Evolutionary conservation across 2,329 filamentous ascomycete genomes (phyloP), one percentile per base, ranked within the genome.

Genomic region (Sporothrix phasma): DNA sequence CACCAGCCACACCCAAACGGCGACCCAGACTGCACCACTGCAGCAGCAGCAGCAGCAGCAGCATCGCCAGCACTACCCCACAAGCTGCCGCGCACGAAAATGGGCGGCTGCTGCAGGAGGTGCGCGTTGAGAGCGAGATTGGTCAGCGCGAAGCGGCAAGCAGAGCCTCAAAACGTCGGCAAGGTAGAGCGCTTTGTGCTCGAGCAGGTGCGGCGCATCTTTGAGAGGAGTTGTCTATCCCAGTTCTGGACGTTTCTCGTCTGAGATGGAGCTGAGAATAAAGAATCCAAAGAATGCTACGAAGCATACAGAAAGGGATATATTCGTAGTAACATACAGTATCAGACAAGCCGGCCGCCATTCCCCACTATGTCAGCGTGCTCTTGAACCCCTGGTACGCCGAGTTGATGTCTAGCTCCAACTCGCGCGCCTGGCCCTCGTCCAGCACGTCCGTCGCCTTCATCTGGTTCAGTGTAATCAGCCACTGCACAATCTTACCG

Each of bases 201-300:
- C 66, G 93, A 97, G 74, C 93, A 97, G 76, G 94, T 99, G 67
- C 86, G 93, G 73, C 85, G 92, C 72, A 97, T 99, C 70, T 97
- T 99, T 72, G 94, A 99, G 94, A 97, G 73, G 94, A 99, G 75
- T 94, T 77, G 92, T 97, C 67, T 97, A 96, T 77, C 94, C 94
- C 51, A 97, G 92, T 75, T 95, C 76, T 97, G 93, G 92, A 97
- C 93, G 0, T 97, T 97, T 75, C 78, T 99, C 70, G 88, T 97
- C 51, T 96, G 76, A 71, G 41, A 34, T 26, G n/a, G 13, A 7
- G 19, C 11, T 3, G 34, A 8, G 3, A 37, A 11, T 37, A 1
- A 11, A 11, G 10, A 3, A 37, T 11, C 11, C 11, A 3, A 13
- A 5, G 22, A 29, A 39, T 58, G 60, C 2, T 56, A 59, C 49